phyloP scores from a whole-genome alignment of 768 basidiomycete species.

The Boletus sp. region DNA sequence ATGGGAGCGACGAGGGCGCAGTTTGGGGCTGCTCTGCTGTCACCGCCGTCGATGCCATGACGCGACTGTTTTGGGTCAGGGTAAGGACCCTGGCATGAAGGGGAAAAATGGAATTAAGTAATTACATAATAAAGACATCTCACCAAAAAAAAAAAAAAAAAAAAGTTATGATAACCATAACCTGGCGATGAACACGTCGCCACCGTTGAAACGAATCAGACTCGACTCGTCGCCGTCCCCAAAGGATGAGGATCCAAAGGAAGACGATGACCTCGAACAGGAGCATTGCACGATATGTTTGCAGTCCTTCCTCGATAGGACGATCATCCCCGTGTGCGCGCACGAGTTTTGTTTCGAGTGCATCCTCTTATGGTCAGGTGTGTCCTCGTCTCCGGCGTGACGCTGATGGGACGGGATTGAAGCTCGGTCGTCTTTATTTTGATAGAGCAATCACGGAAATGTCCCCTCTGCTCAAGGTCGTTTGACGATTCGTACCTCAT shows the following conservation, averaged over 20 bases:
- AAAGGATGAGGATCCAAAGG: neutral
- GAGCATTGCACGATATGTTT: slow-evolving; percentile 83
- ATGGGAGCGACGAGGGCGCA: slow-evolving; percentile 23
- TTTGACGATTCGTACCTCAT: slow-evolving; percentile 71
- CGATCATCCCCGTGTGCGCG: slow-evolving; percentile 79
- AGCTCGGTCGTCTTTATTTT: neutral
- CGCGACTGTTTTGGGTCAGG: too few relatives aligned
- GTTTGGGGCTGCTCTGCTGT: neutral
- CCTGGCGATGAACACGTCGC: slow-evolving; percentile 8
- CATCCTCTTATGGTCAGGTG: slow-evolving; percentile 80
- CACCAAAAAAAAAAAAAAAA: neutral
- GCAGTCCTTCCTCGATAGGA: slow-evolving; percentile 69
- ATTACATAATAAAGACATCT: neutral
- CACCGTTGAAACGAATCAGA: slow-evolving; percentile 19
- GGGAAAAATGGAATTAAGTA: neutral
- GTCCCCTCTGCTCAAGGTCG: slow-evolving; percentile 68
- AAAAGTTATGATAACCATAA: neutral
- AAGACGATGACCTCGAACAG: slow-evolving; percentile 1
- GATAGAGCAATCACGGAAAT: slow-evolving; percentile 71
- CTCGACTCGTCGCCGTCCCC: slow-evolving; percentile 25
- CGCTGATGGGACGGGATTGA: neutral
- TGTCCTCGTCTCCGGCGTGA: slow-evolving; percentile 18
- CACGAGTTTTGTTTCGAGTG: slow-evolving; percentile 96
- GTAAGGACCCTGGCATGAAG: too few relatives aligned
- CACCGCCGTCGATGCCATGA: neutral